Evolutionary conservation across 2,329 filamentous ascomycete species (phyloP), one percentile per base, ranked within the genome.

Genomic region (Blastomyces silverae): DNA sequence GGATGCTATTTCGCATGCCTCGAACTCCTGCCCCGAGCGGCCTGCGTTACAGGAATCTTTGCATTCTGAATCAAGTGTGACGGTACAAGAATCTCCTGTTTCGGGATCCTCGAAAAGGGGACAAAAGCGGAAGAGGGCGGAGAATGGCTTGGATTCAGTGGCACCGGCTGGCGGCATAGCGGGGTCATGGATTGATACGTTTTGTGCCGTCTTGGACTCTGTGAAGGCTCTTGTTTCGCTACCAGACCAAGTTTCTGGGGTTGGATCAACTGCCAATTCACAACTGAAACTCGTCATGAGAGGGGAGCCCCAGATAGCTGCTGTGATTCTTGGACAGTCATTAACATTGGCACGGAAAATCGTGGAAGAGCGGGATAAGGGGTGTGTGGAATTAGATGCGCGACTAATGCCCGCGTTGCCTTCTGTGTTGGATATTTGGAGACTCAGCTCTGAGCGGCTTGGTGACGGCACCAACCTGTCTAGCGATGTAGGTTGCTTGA

Each of bases 1-100:
- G 59, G 81, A 84, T 59, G 88, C 91, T 61, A 68, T 79, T 68
- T 71, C 73, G 58, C 71, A 74, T 50, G 71, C 70, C 50, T 69
- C 74, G 44, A 70, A 72, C 64, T 65, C 20, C 1, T 28, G 2
- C 13, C 28, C 31, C 8, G 56, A 60, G 44, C 22, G 37, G 11
- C 39, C 71, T 52, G 70, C 69, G 13, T 60, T 74, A 22, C 67
- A 70, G 8, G 70, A 71, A 63, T 71, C 69, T 37, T 73, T 74
- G 13, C 71, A 71, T 31, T 74, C 73, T 6, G 78, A 78, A 56
- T 76, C 77, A 0, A 74, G 71, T 52, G 64, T 75, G 67, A 76
- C 76, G 7, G 63, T 77, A n/a, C 69, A 69, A 25, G 70, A 69
- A 31, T 73, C 71, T 7, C 67, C 75, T 15, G 62, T 53, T 8